Evolutionary conservation across 2,329 filamentous ascomycete genomes (phyloP).

Genomic region (Pseudogymnoascus sp.): DNA sequence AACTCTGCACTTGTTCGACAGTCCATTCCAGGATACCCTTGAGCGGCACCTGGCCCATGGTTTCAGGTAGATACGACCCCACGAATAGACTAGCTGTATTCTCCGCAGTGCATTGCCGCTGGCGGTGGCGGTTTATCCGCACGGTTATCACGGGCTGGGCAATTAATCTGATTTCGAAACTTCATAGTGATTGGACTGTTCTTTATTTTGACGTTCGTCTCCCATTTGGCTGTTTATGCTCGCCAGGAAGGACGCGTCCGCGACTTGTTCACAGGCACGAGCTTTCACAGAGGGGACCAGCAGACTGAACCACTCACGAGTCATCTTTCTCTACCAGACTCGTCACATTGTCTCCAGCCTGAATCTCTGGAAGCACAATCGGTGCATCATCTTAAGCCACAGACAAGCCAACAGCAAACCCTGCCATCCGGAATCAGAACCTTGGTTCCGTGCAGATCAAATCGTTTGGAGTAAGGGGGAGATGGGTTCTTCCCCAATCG

Average conservation of each 20-base stretch:
- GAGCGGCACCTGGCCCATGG: not conserved
- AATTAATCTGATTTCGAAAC: not conserved
- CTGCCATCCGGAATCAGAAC: not conserved
- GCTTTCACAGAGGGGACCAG: not conserved
- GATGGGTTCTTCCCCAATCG: not conserved
- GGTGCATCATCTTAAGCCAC: not conserved
- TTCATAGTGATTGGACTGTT: not conserved
- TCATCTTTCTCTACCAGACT: not conserved
- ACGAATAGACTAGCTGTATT: not conserved
- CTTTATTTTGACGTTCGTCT: not conserved
- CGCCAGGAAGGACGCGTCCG: not conserved
- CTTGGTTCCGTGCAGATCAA: not conserved
- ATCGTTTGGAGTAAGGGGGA: not conserved
- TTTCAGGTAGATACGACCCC: not conserved
- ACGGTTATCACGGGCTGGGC: not conserved
- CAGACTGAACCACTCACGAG: not conserved
- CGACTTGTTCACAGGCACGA: not conserved
- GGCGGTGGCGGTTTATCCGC: not conserved
- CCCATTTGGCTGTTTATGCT: not conserved
- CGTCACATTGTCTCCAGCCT: not conserved
- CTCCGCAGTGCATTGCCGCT: slow-evolving; percentile 1
- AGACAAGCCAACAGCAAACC: not conserved
- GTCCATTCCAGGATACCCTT: not conserved
- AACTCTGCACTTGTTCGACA: not conserved
- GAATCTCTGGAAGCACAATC: not conserved